Base-by-base conservation (phyloP, 176 grass and related monocot genomes). In the Bromus sterilis region DNA sequence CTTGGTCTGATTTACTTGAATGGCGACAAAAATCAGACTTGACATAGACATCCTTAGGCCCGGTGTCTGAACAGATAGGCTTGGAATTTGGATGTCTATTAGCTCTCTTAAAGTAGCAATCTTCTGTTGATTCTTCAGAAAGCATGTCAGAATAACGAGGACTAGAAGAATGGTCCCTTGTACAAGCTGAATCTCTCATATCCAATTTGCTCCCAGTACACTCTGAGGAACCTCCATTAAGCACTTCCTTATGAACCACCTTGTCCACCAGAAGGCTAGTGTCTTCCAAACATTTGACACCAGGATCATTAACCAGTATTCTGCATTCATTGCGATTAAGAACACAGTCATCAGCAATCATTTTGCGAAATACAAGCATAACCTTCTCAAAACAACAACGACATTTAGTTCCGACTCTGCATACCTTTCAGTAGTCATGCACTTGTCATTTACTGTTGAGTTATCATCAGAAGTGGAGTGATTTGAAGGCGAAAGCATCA, bases 61-160 rank as follows among this genome's bases (percentile, higher is more conserved):
- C 74, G 39, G 29, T 82, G 41, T 79, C 53, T 66, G 51, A 73
- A 71, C 35, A 58, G 20, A 65, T 77, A 73, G 63, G 44, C 62
- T 9, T 80, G 60, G 82, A 75, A 71, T 82, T 87, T 49, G 75
- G 36, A 25, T 86, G 68, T 42, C 68, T 30, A 65, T 51, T 56
- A n/a, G 30, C 75, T 83, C 81, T 85, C 78, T 93, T 89, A 67
- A 87, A 91, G 87, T 56, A 78, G 31, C 37, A 24, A 56, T 84
- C 75, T 68, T 89, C 78, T 25, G 76, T 56, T 30, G 82, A 97
- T 88, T 81, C 84, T 87, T 70, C 78, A 86, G 89, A 91, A 91
- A 63, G 62, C 29, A 33, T 61, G 82, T 82, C 87, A 69, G 82
- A 78, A 85, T 87, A 79, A 75, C 76, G 70, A 79, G 72, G 66